Conservation (phyloP, 2,329 filamentous ascomycete species). For the Diaporthe citri region DNA sequence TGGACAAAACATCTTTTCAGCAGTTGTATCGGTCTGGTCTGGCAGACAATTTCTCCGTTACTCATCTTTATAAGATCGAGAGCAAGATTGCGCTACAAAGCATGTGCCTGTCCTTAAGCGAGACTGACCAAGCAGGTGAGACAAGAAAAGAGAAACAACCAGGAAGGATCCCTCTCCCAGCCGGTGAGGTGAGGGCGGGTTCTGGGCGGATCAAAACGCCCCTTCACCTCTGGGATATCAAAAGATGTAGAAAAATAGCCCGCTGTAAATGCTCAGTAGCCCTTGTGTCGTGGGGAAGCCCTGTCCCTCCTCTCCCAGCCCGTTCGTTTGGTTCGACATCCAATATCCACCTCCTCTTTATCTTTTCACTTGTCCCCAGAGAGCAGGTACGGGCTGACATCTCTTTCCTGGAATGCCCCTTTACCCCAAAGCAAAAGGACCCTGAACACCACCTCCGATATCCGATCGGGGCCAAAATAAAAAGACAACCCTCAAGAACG, state of each 20-base stretch:
- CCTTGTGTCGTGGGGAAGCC: conserved; percentile 14
- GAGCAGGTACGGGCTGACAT: conserved; percentile 22
- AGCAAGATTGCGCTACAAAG: conserved; percentile 14
- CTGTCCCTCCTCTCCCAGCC: conserved; percentile 1
- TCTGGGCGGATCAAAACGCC: conserved; percentile 7
- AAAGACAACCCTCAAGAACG: conserved; percentile 35
- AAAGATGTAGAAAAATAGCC: conserved; percentile 27
- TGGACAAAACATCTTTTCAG: not conserved
- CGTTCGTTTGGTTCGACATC: conserved; percentile 14
- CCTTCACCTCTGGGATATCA: conserved; percentile 35
- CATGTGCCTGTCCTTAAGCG: not conserved
- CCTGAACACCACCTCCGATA: conserved; percentile 30
- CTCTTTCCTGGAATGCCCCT: conserved; percentile 18
- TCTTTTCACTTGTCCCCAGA: conserved; percentile 22
- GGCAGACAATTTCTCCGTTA: conserved; percentile 21
- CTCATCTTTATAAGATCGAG: conserved; percentile 6
- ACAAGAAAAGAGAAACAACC: conserved; percentile 8
- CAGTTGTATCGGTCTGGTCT: not conserved
- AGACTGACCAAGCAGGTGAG: conserved; percentile 7
- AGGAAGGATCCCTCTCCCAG: conserved; percentile 25
- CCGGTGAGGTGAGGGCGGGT: conserved; percentile 25
- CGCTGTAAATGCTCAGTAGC: conserved; percentile 37
- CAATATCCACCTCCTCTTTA: not conserved
- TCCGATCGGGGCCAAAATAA: conserved; percentile 17
- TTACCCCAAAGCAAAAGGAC: conserved; percentile 30